phyloP scores from a whole-genome alignment of 805 yeast species.

The Yarrowia sp. region DNA sequence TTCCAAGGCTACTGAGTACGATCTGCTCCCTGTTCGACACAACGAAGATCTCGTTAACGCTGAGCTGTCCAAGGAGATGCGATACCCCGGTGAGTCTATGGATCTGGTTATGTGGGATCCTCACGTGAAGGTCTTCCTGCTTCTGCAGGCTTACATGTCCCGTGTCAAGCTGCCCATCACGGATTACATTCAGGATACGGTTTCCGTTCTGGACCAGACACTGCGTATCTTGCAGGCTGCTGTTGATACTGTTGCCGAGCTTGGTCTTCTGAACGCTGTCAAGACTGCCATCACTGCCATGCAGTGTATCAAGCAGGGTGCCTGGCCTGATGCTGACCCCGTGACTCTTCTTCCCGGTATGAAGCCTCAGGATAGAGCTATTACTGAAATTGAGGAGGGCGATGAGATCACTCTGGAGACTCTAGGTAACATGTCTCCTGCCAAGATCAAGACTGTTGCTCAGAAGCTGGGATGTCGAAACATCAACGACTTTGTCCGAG shows the following conservation, averaged over 20 bases:
- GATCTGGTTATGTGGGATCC: constrained; percentile 75
- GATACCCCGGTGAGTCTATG: constrained; percentile 57
- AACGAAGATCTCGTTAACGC: constrained; percentile 88
- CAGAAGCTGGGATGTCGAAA: constrained; percentile 47
- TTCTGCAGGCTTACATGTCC: constrained; percentile 75
- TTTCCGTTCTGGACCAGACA: constrained; percentile 91
- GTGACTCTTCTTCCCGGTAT: constrained; percentile 61
- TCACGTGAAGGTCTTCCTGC: constrained; percentile 76
- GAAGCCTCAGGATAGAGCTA: constrained; percentile 39
- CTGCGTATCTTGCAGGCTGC: constrained; percentile 92
- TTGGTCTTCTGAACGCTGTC: constrained; percentile 72
- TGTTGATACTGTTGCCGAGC: constrained; percentile 86
- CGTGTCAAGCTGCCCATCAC: constrained; percentile 87
- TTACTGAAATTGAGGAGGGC: constrained; percentile 40
- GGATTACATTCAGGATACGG: constrained; percentile 92
- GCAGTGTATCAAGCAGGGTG: constrained; percentile 88
- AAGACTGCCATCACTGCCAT: constrained; percentile 68
- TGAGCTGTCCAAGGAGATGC: constrained; percentile 74
- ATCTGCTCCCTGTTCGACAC: constrained; percentile 88
- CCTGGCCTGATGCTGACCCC: constrained; percentile 84
- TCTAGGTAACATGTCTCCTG: constrained; percentile 44
- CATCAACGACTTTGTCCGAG: constrained; percentile 58
- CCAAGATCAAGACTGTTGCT: constrained; percentile 53
- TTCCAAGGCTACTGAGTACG: constrained; percentile 77
- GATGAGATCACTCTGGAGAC: constrained; percentile 38